phyloP scores from a whole-genome alignment of 495 filamentous ascomycete genomes.

The Daldinia vernicosa region DNA sequence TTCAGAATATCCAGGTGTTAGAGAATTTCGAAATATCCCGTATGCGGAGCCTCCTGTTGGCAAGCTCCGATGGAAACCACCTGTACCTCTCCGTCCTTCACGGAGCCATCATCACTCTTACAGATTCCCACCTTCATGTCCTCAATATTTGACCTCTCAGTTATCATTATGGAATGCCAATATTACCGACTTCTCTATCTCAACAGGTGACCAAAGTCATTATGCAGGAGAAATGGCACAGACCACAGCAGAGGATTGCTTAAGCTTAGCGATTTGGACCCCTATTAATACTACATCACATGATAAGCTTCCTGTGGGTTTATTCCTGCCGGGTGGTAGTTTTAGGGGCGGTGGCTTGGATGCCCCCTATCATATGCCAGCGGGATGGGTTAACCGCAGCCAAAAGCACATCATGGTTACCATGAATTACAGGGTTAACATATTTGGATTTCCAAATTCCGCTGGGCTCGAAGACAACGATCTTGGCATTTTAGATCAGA shows the following conservation, averaged over 20 bases:
- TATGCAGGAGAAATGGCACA: slow-evolving; percentile 47
- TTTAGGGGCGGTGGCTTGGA: slow-evolving; percentile 53
- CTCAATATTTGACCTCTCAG: slow-evolving; percentile 47
- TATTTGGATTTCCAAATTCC: slow-evolving; percentile 68
- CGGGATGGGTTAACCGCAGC: slow-evolving; percentile 52
- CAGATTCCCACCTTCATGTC: slow-evolving; percentile 51
- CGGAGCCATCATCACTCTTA: slow-evolving; percentile 45
- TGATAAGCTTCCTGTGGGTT: slow-evolving; percentile 54
- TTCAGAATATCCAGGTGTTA: slow-evolving; percentile 48
- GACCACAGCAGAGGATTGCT: slow-evolving; percentile 59
- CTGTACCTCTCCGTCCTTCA: slow-evolving; percentile 46
- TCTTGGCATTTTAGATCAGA: slow-evolving; percentile 66
- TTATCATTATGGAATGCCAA: slow-evolving; percentile 49
- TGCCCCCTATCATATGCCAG: slow-evolving; percentile 55
- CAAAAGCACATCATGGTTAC: slow-evolving; percentile 64
- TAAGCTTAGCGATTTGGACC: slow-evolving; percentile 64
- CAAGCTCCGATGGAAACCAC: slow-evolving; percentile 52
- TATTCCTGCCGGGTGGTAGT: slow-evolving; percentile 61
- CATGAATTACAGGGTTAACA: slow-evolving; percentile 68
- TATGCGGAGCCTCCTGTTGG: slow-evolving; percentile 55
- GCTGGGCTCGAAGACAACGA: slow-evolving; percentile 51
- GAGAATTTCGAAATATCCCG: slow-evolving; percentile 59
- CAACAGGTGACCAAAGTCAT: slow-evolving; percentile 46
- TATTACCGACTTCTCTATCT: slow-evolving; percentile 48
- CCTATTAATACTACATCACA: slow-evolving; percentile 46